These are phyloP conservation scores for Penicillium pulvis DNA, from an alignment of 495 filamentous ascomycete species.

Conservation along the genomic window DNA sequence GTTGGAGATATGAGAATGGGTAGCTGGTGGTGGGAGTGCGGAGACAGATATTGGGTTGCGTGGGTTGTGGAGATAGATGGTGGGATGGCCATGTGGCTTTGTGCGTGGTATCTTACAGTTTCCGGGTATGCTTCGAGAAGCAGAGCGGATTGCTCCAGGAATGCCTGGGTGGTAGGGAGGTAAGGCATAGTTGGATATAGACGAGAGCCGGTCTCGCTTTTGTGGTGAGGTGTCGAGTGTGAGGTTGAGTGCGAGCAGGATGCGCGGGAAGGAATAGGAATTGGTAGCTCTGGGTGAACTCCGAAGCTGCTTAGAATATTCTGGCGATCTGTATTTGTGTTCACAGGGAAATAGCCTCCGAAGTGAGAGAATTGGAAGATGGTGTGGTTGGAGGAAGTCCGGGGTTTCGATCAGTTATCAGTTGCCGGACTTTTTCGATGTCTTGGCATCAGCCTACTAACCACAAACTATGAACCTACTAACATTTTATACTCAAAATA, in stretches of 20 bases:
- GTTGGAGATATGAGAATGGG: neutral
- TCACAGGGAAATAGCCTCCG: neutral
- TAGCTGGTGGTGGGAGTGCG: neutral
- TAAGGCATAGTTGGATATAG: constrained; percentile 54
- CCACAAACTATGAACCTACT: neutral
- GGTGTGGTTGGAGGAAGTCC: constrained; percentile 13
- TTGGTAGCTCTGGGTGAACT: neutral
- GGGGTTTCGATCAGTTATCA: constrained; percentile 24
- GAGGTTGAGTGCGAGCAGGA: constrained; percentile 2
- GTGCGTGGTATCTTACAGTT: constrained; percentile 47
- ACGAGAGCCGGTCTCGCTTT: constrained; percentile 25
- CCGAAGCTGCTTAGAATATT: neutral
- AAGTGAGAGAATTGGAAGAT: constrained; percentile 5
- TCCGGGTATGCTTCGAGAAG: constrained; percentile 66
- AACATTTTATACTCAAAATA: too few relatives aligned
- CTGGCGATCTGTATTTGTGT: neutral
- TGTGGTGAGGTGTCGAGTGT: constrained; percentile 1
- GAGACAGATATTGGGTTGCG: constrained; percentile 4
- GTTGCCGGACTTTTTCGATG: constrained; percentile 32
- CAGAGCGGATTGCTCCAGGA: constrained; percentile 63
- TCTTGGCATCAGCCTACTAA: constrained; percentile 25
- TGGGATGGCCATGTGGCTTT: constrained; percentile 2
- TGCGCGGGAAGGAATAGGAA: constrained; percentile 1
- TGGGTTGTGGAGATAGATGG: neutral
- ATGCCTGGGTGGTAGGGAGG: constrained; percentile 60